Base-by-base conservation (phyloP, 257 asterid genomes). In the Nicotiana tomentosiformis region DNA sequence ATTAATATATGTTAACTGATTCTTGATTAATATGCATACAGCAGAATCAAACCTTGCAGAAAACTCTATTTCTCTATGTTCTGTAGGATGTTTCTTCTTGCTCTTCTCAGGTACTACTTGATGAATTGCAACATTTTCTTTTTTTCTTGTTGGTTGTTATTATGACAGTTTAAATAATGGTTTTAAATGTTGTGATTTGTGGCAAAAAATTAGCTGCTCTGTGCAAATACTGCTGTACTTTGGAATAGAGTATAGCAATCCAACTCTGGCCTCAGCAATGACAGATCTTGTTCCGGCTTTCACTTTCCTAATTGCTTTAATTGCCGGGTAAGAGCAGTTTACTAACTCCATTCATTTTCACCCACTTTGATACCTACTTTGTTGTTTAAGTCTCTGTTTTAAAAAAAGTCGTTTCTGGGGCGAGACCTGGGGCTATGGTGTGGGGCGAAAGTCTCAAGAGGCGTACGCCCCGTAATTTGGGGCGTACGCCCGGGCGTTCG, bases 221-320 rank as follows among this genome's bases (percentile, higher is more conserved):
- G 64, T 43, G 5, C 77, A 80, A 46, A 16, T 29, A 11, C 10
- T 61, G 74, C 0, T 8, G 16, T 80, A 14, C 30, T n/a, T 80
- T 60, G 83, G 83, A 9, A 80, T 80, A n/a, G 83, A n/a, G 11
- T 80, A 26, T 64, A 80, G 83, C 77, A 60, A 65, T 64, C 77
- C 83, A 64, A 64, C 74, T 62, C 16, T 80, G 60, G 83, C 77
- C 12, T 80, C 83, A 23, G 83, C 83, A 61, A 80, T 80, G 60
- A 43, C 60, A 18, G 74, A 80, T 62, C 51, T 80, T 29, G 10
- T 64, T 5, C 83, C 83, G 23, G 77, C 83, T 29, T 80, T 62
- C 43, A 80, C 83, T 43, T 80, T 80, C 83, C 32, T 80, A 10
- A 37, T 64, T 62, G 83, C 83, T 29, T 7, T 64, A 17, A 29